Evolutionary conservation across 495 filamentous ascomycete species (phyloP), one percentile per base, ranked within the genome.

Genomic region (Achaetomiella virescens): DNA sequence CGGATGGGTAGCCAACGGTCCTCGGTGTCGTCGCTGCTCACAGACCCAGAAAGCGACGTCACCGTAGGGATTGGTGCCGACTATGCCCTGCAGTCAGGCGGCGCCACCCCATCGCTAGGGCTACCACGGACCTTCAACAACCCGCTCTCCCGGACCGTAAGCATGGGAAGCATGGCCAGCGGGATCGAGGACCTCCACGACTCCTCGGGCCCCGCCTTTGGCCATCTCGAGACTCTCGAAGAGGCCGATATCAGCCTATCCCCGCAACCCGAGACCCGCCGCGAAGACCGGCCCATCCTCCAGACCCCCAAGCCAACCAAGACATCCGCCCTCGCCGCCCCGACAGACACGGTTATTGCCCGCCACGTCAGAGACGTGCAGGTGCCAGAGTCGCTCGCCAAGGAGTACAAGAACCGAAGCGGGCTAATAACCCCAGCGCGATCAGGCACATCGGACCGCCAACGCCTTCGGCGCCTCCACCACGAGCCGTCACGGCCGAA

Each of bases 141-240:
- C 50, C 70, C 79, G 17, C 73, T 95, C 45, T 86, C 88, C 18
- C 77, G 93, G 46, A 84, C 91, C 11, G 85, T 91, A 33, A 97
- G 91, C 66, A 80, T 97, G 50, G 93, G 93, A 11, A 97, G 91
- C 61, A 90, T 97, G 76, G 89, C 88, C n/a, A 96, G 91, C 15
- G 91, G 89, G 1, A 81, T 96, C 21, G 91, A 91, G 20, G 86
- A 85, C 17, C 79, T 84, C 54, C 83, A 83, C 49, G 89, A 91
- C 49, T 79, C 77, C 31, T 67, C 65, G 55, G 62, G 70, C 1
- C 57, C 63, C 12, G 35, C 20, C 6, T 62, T 62, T n/a, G 52
- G 54, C 64, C 72, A 21, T 78, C 84, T 72, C 67, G 80, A 55
- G 73, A 78, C 64, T 60, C 90, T 61, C 73, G 67, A 67, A 51